Evolutionary conservation across 1,139 yeast species (phyloP), one percentile per base, ranked within the genome.

Genomic region (Candida freyschussii): DNA sequence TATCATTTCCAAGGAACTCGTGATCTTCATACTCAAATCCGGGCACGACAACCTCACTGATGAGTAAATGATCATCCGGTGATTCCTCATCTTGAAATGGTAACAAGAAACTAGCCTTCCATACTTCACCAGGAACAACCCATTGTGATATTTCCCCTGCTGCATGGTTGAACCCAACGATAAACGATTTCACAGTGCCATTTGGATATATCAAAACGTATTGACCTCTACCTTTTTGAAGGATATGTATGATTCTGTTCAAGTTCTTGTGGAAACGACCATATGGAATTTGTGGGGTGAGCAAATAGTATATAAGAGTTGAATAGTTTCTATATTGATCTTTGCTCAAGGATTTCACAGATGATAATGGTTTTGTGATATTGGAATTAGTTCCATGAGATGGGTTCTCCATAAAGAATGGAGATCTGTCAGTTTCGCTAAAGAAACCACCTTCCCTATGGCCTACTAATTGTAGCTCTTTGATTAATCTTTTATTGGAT

Each of bases 111-210:
- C 72, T 65, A 5, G 75, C 74, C 43, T 70, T 70, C 55, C 66
- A 70, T 14, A 65, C 69, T 12, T 67, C 74, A 2, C 74, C 72
- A 9, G 72, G 73, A n/a, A 70, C 75, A 8, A 70, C 73, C 75
- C 75, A 70, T 47, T 70, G 76, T 20, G 66, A 56, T 3, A 60
- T 56, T 45, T 70, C 75, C 9, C 74, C 75, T 8, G 48, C 49
- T 1, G 49, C 48, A 24, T 57, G 52, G 38, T 68, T 58, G 38
- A 68, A 68, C 0, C 76, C 76, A 14, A 69, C 75, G 13, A 57
- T 58, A 44, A 70, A 69, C 1, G 67, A 56, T 36, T 67, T 65
- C 11, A 70, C 47, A 4, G 37, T 36, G 2, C 75, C 74, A 38
- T 65, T 59, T 3, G 74, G 74, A 34, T 68, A 62, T 6, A 69